Base-by-base conservation (phyloP, 2,329 filamentous ascomycete species). In the Pseudonectria buxi region DNA sequence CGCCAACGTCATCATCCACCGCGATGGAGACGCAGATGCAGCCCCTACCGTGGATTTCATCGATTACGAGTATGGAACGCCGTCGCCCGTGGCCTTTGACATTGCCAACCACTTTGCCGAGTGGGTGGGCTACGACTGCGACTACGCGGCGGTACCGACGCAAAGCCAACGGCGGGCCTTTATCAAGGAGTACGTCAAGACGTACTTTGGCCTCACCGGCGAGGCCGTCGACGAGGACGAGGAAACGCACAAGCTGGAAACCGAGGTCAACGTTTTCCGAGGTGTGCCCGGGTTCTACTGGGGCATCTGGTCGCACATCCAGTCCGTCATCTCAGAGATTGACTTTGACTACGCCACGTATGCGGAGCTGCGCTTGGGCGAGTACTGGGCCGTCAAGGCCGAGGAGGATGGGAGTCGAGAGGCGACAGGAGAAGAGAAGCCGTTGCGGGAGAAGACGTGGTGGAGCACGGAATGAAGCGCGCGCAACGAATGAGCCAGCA, bases 31-130 rank as follows among this genome's bases (percentile, higher is more conserved):
- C 14, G 47, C 47, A 16, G 51, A 58, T 11, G 54, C 63, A 22
- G 58, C 49, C 34, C 47, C 60, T 24, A 57, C 69, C 15, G 68
- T 74, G 32, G 71, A 76, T 55, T 96, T 98, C 64, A 98, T 98
- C 59, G 92, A 98, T 65, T 98, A 96, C 68, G 92, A 98, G 62
- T 98, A 98, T 62, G 88, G 89, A 11, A 92, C 87, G 4, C 89
- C 92, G 3, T 90, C 89, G 1, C 90, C 90, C 2, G 88, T 89
- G 4, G 89, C 90, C 2, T 98, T 98, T 63, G 92, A 98, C 59
- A 81, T 98, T 50, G 83, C 90, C 33, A 98, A 98, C 65, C 92
- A 98, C 69, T 95, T 98, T 58, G 88, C 92, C 31, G 92, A 98
- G 65, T 98, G 92, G 90, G 89, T 83, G 41, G 92, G 92, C 38